A percentile compares a stretch with the other conserved stretches of the same genome.
Conservation (phyloP, 306 rosid species). For the Quillaja saponaria region DNA sequence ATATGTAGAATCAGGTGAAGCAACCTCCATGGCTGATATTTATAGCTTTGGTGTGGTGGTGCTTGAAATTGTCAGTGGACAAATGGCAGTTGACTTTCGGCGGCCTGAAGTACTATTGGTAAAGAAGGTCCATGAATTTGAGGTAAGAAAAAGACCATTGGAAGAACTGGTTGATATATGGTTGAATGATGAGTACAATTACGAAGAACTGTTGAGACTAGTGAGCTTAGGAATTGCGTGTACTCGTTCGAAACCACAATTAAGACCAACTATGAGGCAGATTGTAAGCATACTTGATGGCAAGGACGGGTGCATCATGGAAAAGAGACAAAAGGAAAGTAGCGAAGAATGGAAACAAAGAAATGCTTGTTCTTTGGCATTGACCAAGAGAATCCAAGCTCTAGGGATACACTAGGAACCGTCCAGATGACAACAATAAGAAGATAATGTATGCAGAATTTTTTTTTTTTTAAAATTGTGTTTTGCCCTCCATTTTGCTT, state of each 20-base stretch:
- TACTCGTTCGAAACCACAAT: slow-evolving; percentile 56
- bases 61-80: slow-evolving; percentile 80
- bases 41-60: slow-evolving; percentile 90
- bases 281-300: slow-evolving; percentile 80
- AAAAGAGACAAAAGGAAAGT: slow-evolving; percentile 44
- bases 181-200: slow-evolving; percentile 63
- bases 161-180: slow-evolving; percentile 70
- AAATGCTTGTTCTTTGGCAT: slow-evolving; percentile 59
- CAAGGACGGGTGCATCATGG: slow-evolving; percentile 51
- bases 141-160: slow-evolving; percentile 50
- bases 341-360: slow-evolving; percentile 68
- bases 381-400: slow-evolving; percentile 82
- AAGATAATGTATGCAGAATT: too few species aligned
- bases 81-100: slow-evolving; percentile 82
- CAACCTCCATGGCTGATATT: slow-evolving; percentile 67
- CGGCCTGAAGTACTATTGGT: slow-evolving; percentile 84
- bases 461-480: slow-evolving; percentile 32
- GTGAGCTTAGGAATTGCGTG: slow-evolving; percentile 68
- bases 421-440: too few species aligned
- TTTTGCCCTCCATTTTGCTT: slow-evolving; percentile 17
- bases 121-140: slow-evolving; percentile 67
- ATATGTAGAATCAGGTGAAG: slow-evolving; percentile 73
- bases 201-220: slow-evolving; percentile 61
- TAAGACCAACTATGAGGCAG: slow-evolving; percentile 81
- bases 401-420: slow-evolving; percentile 77